Evolutionary conservation across 2,329 filamentous ascomycete genomes (phyloP), one percentile per base, ranked within the genome.

Genomic region (Aspergillus sp.): DNA sequence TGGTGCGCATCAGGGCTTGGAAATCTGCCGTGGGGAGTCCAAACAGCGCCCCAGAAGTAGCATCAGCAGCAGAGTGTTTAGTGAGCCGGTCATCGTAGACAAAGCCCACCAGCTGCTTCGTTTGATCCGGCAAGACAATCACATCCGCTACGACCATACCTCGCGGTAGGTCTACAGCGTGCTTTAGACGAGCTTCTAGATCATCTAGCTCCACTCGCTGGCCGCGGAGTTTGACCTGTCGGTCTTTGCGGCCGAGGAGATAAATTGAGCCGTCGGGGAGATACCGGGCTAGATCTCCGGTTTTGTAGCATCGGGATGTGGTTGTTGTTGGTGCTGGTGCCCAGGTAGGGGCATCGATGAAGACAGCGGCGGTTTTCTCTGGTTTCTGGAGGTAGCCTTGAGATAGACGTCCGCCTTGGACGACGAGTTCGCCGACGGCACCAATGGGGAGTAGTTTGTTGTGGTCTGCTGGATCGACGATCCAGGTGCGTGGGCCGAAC

Each of bases 401-500:
- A 13, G 41, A n/a, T n/a, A 43, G 17, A 5, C 17, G 8, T 1
- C 17, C 17, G 0, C 73, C 74, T 50, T 72, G 67, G 10, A 78
- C 55, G 3, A 72, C 56, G 0, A 78, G 60, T 47, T 65, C 63
- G 15, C 63, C 62, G 15, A 58, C 32, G 8, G 25, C 41, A 5
- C 65, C 63, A 51, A 70, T 57, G 10, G 61, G 59, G 23, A 45
- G 25, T 5, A 67, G 57, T 13, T 54, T 48, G 17, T 51, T 21
- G 25, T 52, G 48, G 30, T 65, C 76, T 3, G 70, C 76, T 81
- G 81, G 0, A 74, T 66, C 7, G 76, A 74, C 58, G n/a, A 60
- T 38, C 56, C 56, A 58, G 41, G 41, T 12, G 5, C 41, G 41
- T 10, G 19, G 32, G 12, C 32, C 32, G 5, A 36, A 15, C 5